phyloP scores from a whole-genome alignment of 805 yeast genomes.

The Debaryomyces hansenii region DNA sequence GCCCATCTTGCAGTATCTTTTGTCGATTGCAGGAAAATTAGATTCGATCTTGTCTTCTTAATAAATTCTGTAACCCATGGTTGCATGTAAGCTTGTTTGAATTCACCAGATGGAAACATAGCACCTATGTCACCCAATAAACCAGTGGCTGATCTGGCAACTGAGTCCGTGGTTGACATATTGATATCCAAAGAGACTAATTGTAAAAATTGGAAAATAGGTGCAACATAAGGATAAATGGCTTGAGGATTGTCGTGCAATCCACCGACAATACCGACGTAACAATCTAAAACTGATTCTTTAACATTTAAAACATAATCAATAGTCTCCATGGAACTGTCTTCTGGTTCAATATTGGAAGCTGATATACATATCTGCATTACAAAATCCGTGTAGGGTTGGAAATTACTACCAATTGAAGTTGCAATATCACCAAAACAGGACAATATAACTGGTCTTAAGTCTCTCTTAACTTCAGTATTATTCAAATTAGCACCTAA shows the following conservation, averaged over 20 bases:
- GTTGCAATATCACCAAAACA: conserved; percentile 96
- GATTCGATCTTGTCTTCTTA: conserved; percentile 66
- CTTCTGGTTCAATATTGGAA: conserved; percentile 61
- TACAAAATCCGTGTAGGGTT: conserved; percentile 74
- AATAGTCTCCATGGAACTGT: conserved; percentile 66
- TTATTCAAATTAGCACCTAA: conserved; percentile 73
- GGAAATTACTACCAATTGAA: conserved; percentile 75
- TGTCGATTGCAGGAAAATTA: conserved; percentile 61
- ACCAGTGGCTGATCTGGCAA: conserved; percentile 84
- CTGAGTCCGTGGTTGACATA: conserved; percentile 62
- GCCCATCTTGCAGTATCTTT: conserved; percentile 98
- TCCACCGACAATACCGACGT: conserved; percentile 95
- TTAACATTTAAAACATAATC: conserved; percentile 73
- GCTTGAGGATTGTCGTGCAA: conserved; percentile 65
- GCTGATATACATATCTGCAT: conserved; percentile 76
- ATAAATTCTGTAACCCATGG: conserved; percentile 81
- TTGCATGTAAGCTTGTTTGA: conserved; percentile 63
- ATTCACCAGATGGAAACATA: conserved; percentile 77
- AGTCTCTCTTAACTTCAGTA: conserved; percentile 69
- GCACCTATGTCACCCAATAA: conserved; percentile 90
- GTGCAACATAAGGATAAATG: conserved; percentile 62
- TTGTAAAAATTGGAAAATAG: conserved; percentile 70
- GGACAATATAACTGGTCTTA: conserved; percentile 84
- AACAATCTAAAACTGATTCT: conserved; percentile 92
- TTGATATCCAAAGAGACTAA: conserved; percentile 58